Evolutionary conservation across 257 asterid species (phyloP).

Genomic region (Solanum sejunctum): DNA sequence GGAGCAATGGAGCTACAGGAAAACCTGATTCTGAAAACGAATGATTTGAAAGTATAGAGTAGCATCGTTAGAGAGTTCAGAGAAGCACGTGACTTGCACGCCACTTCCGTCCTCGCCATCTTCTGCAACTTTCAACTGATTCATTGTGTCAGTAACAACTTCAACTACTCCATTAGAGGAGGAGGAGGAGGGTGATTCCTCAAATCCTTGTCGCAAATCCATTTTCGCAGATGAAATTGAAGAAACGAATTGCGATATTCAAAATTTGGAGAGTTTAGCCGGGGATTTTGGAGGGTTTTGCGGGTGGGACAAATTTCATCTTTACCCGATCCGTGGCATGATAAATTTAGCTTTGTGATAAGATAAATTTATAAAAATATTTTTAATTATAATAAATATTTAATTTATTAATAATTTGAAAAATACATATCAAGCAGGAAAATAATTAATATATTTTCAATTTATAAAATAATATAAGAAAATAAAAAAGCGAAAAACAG

Average conservation of each 20-base stretch:
- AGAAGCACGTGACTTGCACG: constrained; percentile 55
- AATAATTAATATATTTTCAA: too few relatives aligned
- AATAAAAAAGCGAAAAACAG: too few relatives aligned
- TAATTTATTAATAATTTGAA: too few relatives aligned
- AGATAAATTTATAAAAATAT: too few relatives aligned
- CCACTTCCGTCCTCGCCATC: constrained; percentile 8
- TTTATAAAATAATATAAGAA: too few relatives aligned
- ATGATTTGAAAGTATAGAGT: constrained; percentile 70
- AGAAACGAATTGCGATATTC: neutral
- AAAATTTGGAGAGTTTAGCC: neutral
- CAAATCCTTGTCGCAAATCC: neutral
- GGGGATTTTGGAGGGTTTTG: neutral
- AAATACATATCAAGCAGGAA: too few relatives aligned
- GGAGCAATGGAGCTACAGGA: neutral
- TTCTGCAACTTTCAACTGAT: constrained; percentile 11
- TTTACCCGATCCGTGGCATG: neutral
- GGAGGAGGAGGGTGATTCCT: neutral
- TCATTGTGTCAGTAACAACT: neutral
- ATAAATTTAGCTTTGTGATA: too few relatives aligned
- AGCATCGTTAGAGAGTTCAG: constrained; percentile 50
- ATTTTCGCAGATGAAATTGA: neutral
- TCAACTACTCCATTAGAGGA: neutral
- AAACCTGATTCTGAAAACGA: constrained; percentile 75
- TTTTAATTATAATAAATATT: too few relatives aligned
- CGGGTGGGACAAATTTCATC: neutral